phyloP scores from a whole-genome alignment of 1,284 basidiomycete genomes.

The Melampsora larici-populina region DNA sequence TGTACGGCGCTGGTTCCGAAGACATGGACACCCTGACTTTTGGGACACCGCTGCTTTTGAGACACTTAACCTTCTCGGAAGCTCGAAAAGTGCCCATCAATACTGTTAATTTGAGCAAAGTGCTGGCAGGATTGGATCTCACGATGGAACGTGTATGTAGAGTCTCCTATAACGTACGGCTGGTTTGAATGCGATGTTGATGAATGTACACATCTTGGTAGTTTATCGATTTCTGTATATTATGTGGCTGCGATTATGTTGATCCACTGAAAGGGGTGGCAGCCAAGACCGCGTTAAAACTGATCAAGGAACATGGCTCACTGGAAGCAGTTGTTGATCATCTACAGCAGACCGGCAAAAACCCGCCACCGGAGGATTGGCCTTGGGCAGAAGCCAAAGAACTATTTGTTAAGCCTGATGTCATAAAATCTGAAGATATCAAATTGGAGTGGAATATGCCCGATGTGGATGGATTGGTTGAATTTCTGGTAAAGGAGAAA shows the following conservation, averaged over 20 bases:
- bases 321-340: conserved; percentile 78
- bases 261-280: conserved; percentile 94
- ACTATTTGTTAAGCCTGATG: conserved; percentile 50
- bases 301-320: conserved; percentile 78
- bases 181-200: neutral
- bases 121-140: conserved; percentile 84
- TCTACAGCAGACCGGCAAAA: conserved; percentile 68
- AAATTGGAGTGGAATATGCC: conserved; percentile 92
- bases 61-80: conserved; percentile 97
- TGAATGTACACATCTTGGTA: conserved; percentile 52
- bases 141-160: conserved; percentile 73
- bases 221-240: conserved; percentile 96
- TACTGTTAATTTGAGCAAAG: conserved; percentile 79
- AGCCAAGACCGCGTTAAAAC: conserved; percentile 90
- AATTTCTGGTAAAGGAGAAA: conserved; percentile 91
- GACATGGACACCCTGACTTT: conserved; percentile 99
- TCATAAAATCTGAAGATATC: conserved; percentile 21
- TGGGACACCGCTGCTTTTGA: conserved; percentile 80
- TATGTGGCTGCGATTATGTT: conserved; percentile 96
- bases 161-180: conserved; percentile 8
- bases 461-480: conserved; percentile 86
- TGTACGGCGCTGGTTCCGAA: conserved; percentile 94
- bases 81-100: conserved; percentile 97
- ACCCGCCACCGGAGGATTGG: conserved; percentile 52
- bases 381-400: conserved; percentile 47